These are phyloP conservation scores for Dicorynia guianensis DNA, from an alignment of 306 rosid species.

Conservation along the genomic window DNA sequence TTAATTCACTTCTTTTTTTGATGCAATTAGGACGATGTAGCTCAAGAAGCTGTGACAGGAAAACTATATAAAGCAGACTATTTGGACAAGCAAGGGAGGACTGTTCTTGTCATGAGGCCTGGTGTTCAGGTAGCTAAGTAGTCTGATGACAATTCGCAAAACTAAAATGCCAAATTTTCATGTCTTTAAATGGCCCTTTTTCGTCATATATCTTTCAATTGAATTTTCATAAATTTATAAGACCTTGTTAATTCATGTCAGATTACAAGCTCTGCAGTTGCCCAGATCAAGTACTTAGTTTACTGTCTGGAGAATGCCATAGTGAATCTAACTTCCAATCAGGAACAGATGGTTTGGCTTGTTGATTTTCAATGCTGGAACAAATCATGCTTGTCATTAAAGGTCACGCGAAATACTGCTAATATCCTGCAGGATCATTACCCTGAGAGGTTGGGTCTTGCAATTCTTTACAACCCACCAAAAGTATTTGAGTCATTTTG, in stretches of 20 bases:
- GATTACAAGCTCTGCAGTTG: conserved; percentile 53
- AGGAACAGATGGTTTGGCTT: conserved; percentile 87
- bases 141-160: conserved; percentile 6
- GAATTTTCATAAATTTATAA: conserved; percentile 27
- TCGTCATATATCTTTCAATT: no score
- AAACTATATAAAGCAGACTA: conserved; percentile 68
- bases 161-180: no score
- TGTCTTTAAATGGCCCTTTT: no score
- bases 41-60: conserved; percentile 66
- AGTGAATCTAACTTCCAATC: conserved; percentile 48
- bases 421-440: conserved; percentile 74
- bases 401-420: conserved; percentile 69
- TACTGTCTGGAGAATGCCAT: conserved; percentile 90
- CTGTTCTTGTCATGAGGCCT: conserved; percentile 75
- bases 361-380: conserved; percentile 83
- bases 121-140: conserved; percentile 61
- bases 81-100: conserved; percentile 76
- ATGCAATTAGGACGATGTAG: conserved; percentile 52
- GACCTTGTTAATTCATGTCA: conserved; percentile 40
- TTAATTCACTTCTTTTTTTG: no score
- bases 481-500: conserved; percentile 88
- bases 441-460: conserved; percentile 85
- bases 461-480: conserved; percentile 84
- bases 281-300: conserved; percentile 71
- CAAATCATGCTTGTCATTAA: conserved; percentile 60